Percentiles rank a stretch among this genome's conserved stretches.
Evolutionary conservation across 1,139 yeast genomes (phyloP).

Genomic region (Diutina neorugosa): DNA sequence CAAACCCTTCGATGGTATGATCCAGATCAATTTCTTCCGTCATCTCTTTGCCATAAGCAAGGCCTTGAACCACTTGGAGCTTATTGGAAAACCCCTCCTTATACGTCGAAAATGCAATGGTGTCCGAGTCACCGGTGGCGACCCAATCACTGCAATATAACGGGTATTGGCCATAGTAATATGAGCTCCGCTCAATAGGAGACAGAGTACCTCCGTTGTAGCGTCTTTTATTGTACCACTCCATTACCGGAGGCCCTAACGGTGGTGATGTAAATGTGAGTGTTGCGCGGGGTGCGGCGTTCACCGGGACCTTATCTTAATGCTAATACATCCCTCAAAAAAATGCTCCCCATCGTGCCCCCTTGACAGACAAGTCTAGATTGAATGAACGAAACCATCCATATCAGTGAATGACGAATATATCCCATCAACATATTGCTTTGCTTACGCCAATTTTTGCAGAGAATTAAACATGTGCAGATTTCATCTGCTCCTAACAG

Average conservation of each 20-base stretch:
- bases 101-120: slow-evolving; percentile 55
- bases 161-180: slow-evolving; percentile 50
- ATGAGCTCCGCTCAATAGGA: slow-evolving; percentile 20
- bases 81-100: slow-evolving; percentile 59
- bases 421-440: too few species aligned
- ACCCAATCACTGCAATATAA: slow-evolving; percentile 64
- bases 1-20: slow-evolving; percentile 13
- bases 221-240: background rate
- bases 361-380: too few species aligned
- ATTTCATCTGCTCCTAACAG: background rate
- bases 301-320: background rate
- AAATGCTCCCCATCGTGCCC: too few species aligned
- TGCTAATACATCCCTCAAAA: too few species aligned
- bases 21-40: slow-evolving; percentile 4
- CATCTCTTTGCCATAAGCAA: slow-evolving; percentile 17
- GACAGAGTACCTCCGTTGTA: background rate
- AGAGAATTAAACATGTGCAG: too few species aligned
- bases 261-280: background rate
- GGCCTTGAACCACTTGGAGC: slow-evolving; percentile 36
- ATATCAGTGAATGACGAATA: too few species aligned
- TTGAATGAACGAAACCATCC: too few species aligned
- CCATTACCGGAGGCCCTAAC: background rate
- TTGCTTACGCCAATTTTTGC: too few species aligned
- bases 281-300: background rate
- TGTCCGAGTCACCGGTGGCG: slow-evolving; percentile 27